phyloP scores from a whole-genome alignment of 2,329 filamentous ascomycete species.

The Arthrobotrys pseudoclavata region DNA sequence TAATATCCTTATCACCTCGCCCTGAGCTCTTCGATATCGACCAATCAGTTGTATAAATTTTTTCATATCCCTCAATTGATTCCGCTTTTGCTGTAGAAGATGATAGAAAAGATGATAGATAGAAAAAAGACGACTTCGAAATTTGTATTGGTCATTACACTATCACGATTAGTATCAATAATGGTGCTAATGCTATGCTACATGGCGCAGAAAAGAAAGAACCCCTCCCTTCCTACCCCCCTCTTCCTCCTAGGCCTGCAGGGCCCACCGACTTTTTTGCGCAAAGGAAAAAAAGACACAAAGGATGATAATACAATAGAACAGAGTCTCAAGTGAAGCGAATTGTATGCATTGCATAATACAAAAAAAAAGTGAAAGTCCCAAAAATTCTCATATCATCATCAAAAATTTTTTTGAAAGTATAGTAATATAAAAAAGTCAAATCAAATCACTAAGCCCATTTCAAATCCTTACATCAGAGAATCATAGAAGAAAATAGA shows the following conservation, averaged over 20 bases:
- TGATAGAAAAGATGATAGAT: too few relatives aligned
- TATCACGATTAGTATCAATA: slow-evolving; percentile 40
- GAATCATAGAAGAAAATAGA: background rate
- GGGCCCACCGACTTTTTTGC: slow-evolving; percentile 6
- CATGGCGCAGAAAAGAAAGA: slow-evolving; percentile 6
- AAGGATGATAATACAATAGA: too few relatives aligned
- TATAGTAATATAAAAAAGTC: background rate
- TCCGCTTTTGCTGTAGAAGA: too few relatives aligned
- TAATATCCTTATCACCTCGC: too few relatives aligned
- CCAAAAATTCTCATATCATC: too few relatives aligned
- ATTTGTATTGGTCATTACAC: background rate
- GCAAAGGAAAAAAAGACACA: too few relatives aligned
- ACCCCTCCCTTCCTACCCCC: background rate
- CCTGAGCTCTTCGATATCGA: too few relatives aligned
- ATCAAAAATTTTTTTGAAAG: too few relatives aligned
- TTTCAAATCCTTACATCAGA: background rate
- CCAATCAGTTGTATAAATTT: background rate
- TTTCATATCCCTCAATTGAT: slow-evolving; percentile 11
- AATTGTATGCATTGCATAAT: background rate
- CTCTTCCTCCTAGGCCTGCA: background rate
- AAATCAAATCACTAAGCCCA: background rate
- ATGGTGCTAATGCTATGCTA: slow-evolving; percentile 26
- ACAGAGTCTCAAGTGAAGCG: too few relatives aligned
- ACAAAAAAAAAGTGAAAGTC: background rate
- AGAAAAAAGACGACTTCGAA: too few relatives aligned